Percentiles rank a stretch among this genome's conserved stretches.
phyloP scores from a whole-genome alignment of 306 rosid species.

The Hippophae gyantsensis region DNA sequence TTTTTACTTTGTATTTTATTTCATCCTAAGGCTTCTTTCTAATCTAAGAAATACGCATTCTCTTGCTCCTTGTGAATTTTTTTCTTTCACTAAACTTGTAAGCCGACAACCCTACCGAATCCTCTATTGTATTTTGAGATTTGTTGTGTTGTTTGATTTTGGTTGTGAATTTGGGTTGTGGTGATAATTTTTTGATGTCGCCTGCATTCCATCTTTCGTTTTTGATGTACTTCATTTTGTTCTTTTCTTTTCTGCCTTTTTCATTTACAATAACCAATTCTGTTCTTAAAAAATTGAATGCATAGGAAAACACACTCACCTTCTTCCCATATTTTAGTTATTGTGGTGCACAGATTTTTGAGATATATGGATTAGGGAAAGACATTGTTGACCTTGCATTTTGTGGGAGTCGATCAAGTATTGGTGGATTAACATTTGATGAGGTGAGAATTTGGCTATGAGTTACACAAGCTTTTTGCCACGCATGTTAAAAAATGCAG shows the following conservation, averaged over 20 bases:
- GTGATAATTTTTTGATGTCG: not conserved
- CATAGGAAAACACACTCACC: slow-evolving; percentile 22
- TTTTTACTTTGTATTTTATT: not conserved
- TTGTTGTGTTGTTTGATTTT: no score
- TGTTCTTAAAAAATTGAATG: not conserved
- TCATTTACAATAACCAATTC: no score
- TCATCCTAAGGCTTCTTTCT: no score
- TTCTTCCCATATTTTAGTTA: slow-evolving; percentile 46
- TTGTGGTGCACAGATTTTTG: slow-evolving; percentile 98
- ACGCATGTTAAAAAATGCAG: no score
- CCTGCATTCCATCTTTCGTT: not conserved
- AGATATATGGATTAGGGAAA: slow-evolving; percentile 85
- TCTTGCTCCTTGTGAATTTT: not conserved
- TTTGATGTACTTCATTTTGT: no score
- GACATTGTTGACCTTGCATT: slow-evolving; percentile 87
- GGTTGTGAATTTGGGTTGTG: no score
- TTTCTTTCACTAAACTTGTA: not conserved
- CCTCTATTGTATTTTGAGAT: no score
- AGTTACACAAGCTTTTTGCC: not conserved
- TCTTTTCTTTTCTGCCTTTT: no score
- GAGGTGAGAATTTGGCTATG: slow-evolving; percentile 49
- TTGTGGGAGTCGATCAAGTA: slow-evolving; percentile 76
- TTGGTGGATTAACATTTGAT: slow-evolving; percentile 94
- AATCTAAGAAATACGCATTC: not conserved
- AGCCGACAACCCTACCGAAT: no score